These are phyloP conservation scores for Colletotrichum tofieldiae DNA, from an alignment of 2,329 filamentous ascomycete genomes.

Conservation along the genomic window DNA sequence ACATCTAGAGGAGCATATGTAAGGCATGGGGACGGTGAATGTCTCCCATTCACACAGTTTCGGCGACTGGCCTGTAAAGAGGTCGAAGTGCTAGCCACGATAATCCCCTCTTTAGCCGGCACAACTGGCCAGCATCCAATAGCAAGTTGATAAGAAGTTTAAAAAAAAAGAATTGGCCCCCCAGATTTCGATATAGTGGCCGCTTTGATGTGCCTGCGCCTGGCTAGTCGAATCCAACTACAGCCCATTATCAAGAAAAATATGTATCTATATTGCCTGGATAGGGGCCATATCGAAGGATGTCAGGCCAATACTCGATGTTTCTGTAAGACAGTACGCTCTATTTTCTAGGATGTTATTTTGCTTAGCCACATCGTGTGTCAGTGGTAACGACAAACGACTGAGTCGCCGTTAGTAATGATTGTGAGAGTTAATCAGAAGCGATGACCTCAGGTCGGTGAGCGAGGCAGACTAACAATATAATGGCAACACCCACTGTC, in stretches of 20 bases:
- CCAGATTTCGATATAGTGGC: conserved; percentile 6
- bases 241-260: not conserved
- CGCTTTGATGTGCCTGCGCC: not conserved
- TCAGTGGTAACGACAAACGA: not conserved
- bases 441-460: too few relatives aligned
- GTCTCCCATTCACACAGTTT: not conserved
- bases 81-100: not conserved
- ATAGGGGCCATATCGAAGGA: not conserved
- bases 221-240: not conserved
- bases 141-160: too few relatives aligned
- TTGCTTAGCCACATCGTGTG: not conserved
- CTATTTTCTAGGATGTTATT: too few relatives aligned
- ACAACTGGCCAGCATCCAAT: conserved; percentile 3
- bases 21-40: not conserved
- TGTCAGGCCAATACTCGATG: not conserved
- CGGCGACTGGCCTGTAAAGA: conserved; percentile 22
- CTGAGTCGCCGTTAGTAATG: too few relatives aligned
- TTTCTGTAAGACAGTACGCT: not conserved
- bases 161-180: not conserved
- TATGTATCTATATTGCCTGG: not conserved
- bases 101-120: not conserved
- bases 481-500: not conserved
- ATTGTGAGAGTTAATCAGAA: not conserved
- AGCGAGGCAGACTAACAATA: not conserved
- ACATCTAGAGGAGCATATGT: not conserved